phyloP scores from a whole-genome alignment of 371 early-diverging fungal species.

The Sporodiniella umbellata region DNA sequence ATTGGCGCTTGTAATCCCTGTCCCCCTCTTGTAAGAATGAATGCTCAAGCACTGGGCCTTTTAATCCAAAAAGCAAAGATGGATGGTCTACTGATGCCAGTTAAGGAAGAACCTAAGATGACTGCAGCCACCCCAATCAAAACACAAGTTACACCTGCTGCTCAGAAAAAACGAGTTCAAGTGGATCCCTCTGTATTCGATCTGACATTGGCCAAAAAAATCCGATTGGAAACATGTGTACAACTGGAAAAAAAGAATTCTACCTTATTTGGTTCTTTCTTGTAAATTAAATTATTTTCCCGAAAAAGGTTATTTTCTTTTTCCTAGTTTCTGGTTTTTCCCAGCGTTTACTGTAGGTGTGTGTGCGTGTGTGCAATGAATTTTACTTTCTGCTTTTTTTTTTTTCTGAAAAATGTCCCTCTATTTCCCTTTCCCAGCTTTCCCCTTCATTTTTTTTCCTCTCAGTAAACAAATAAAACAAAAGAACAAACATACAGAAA shows the following conservation, averaged over 20 bases:
- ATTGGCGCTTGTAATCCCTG: slow-evolving; percentile 80
- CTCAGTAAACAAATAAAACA: too few species aligned
- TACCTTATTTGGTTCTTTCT: slow-evolving; percentile 35
- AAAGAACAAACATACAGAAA: too few species aligned
- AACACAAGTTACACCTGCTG: not conserved
- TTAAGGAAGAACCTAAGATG: slow-evolving; percentile 14
- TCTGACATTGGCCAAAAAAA: slow-evolving; percentile 21
- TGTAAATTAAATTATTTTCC: slow-evolving; percentile 3
- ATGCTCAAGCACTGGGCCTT: slow-evolving; percentile 71
- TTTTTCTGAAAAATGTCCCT: too few species aligned
- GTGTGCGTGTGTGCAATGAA: too few species aligned
- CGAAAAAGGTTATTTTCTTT: not conserved
- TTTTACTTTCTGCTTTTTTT: not conserved
- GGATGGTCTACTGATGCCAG: slow-evolving; percentile 17
- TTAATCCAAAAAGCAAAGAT: slow-evolving; percentile 58
- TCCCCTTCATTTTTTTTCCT: too few species aligned
- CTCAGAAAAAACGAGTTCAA: not conserved
- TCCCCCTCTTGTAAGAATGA: slow-evolving; percentile 82
- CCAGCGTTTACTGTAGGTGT: not conserved
- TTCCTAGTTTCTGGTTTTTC: not conserved
- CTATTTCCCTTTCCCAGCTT: too few species aligned
- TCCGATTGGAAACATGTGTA: slow-evolving; percentile 17
- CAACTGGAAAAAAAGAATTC: slow-evolving; percentile 31
- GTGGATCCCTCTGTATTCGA: slow-evolving; percentile 39
- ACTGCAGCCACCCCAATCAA: slow-evolving; percentile 1